These are phyloP conservation scores for Filobasidium floriforme DNA, from an alignment of 768 basidiomycete genomes.

Conservation along the genomic window DNA sequence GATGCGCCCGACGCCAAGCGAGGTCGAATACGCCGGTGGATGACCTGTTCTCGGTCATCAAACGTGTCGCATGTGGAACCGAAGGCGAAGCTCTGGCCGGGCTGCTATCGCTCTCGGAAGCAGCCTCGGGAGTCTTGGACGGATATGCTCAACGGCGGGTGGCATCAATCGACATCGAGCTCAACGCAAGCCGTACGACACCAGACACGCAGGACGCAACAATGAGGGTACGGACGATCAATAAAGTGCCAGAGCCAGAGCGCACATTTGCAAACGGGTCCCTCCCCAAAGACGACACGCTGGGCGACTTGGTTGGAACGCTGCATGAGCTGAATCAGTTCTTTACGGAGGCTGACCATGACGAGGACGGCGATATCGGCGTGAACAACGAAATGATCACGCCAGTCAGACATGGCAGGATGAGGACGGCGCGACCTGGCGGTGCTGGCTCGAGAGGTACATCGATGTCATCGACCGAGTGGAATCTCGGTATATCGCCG, in stretches of 20 bases:
- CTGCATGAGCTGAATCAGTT: conserved; percentile 46
- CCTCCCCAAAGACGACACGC: conserved; percentile 17
- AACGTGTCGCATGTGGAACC: not conserved
- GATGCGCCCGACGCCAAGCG: not conserved
- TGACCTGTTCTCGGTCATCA: not conserved
- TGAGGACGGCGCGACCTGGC: conserved; percentile 12
- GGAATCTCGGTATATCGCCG: conserved; percentile 4
- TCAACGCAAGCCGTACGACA: not conserved
- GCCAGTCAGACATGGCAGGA: conserved; percentile 11
- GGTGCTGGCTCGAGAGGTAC: not conserved
- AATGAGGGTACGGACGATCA: not conserved
- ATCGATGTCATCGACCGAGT: conserved; percentile 16
- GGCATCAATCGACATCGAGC: not conserved
- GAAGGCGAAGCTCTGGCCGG: not conserved
- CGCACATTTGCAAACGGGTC: conserved; percentile 5
- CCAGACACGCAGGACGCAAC: not conserved
- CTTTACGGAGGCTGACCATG: conserved; percentile 39
- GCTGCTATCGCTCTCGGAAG: not conserved
- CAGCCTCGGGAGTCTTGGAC: not conserved
- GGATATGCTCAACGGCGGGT: not conserved
- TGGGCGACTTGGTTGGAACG: conserved; percentile 58
- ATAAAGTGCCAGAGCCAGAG: not conserved
- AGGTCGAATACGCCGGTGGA: not conserved
- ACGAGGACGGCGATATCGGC: not conserved
- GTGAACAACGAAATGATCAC: not conserved